phyloP scores from a whole-genome alignment of 768 basidiomycete genomes.

The Clitopilus hobsonii region DNA sequence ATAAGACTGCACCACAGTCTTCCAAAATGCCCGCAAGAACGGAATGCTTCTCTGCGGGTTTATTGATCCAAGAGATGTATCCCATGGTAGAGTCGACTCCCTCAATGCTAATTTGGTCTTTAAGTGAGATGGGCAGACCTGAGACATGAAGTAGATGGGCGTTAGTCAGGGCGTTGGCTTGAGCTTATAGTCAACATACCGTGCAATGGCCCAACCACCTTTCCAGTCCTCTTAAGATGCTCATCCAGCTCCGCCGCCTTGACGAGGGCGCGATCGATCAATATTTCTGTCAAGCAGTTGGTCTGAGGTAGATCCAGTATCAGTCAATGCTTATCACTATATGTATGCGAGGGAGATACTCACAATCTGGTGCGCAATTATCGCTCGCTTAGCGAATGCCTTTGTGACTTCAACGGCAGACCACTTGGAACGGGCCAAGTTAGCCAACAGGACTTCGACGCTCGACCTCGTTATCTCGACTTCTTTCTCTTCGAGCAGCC shows the following conservation, averaged over 20 bases:
- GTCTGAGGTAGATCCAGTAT: conserved; percentile 35
- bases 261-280: conserved; percentile 62
- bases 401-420: conserved; percentile 64
- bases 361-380: conserved; percentile 76
- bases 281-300: conserved; percentile 81
- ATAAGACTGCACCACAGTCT: conserved; percentile 64
- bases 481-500: conserved; percentile 51
- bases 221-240: conserved; percentile 55
- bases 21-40: conserved; percentile 65
- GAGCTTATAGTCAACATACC: conserved; percentile 28
- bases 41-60: conserved; percentile 51
- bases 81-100: conserved; percentile 21
- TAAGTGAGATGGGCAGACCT: not conserved
- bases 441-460: conserved; percentile 42
- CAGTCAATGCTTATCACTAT: not conserved
- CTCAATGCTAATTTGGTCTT: conserved; percentile 1
- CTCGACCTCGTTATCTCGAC: conserved; percentile 41
- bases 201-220: conserved; percentile 66
- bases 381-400: conserved; percentile 74
- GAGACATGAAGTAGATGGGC: not conserved
- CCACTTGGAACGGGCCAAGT: conserved; percentile 51
- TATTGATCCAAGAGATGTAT: conserved; percentile 70
- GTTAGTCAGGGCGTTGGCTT: not conserved
- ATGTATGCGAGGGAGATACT: conserved; percentile 13
- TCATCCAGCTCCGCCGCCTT: conserved; percentile 67